These are phyloP conservation scores for Cardamine resedifolia DNA, from an alignment of 345 rosid genomes.

Conservation along the genomic window DNA sequence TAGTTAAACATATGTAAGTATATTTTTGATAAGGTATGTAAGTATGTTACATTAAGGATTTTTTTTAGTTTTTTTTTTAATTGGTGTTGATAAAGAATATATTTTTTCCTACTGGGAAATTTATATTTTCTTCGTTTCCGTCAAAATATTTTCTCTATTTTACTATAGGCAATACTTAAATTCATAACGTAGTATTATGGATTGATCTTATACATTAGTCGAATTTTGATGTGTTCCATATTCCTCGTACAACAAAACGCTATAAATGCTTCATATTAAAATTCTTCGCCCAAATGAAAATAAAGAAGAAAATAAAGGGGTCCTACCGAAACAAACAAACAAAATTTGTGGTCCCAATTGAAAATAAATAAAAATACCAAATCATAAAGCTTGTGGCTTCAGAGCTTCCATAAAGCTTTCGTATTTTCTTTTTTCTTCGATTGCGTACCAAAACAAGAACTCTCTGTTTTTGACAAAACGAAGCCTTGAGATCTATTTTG, in stretches of 20 bases:
- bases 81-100: not conserved
- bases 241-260: constrained; percentile 18
- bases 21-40: no score
- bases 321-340: not conserved
- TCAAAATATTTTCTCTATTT: not conserved
- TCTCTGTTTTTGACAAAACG: not conserved
- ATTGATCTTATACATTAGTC: no score
- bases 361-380: not conserved
- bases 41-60: not conserved
- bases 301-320: not conserved
- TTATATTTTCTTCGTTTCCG: not conserved
- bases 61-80: not conserved
- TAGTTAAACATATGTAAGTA: not conserved
- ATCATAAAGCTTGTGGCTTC: constrained; percentile 1
- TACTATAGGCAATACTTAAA: not conserved
- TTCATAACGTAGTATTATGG: no score
- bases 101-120: not conserved
- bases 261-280: not conserved
- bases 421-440: not conserved
- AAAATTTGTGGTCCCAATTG: not conserved
- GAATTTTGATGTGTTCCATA: constrained; percentile 5
- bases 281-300: not conserved
- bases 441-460: constrained; percentile 16
- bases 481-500: constrained; percentile 12
- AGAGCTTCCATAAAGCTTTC: not conserved